A percentile compares a stretch with the other conserved stretches of the same genome.
phyloP scores from a whole-genome alignment of 169 alveolate species.

The Perkinsus chesapeaki region DNA sequence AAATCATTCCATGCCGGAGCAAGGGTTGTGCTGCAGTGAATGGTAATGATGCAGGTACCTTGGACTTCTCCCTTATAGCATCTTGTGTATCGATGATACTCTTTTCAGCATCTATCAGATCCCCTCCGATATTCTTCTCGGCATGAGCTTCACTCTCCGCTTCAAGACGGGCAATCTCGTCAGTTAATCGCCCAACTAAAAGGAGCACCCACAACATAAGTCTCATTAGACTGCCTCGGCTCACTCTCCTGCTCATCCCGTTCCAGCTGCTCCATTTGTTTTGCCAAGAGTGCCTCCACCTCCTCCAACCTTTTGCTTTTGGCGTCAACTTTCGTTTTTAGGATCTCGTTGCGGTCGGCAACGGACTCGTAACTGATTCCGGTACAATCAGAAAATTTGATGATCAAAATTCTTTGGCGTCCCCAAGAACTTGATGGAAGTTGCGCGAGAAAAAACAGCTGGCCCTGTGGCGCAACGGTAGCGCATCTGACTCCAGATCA shows the following conservation, averaged over 20 bases:
- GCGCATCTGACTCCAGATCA: slow-evolving; percentile 5
- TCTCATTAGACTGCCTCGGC: too few relatives aligned
- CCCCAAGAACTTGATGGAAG: too few relatives aligned
- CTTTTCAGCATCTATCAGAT: not conserved
- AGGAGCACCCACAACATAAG: not conserved
- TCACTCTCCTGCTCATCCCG: not conserved
- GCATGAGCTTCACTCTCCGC: not conserved
- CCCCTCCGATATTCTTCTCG: not conserved
- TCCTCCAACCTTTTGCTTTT: not conserved
- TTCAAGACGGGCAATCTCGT: not conserved
- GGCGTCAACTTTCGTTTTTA: not conserved
- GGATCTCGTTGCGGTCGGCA: not conserved
- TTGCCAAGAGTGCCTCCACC: not conserved
- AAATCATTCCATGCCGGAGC: too few relatives aligned
- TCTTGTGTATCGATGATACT: not conserved
- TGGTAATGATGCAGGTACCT: not conserved
- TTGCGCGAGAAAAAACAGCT: not conserved
- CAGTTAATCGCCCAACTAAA: not conserved
- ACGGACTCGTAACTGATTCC: too few relatives aligned
- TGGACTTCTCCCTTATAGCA: not conserved
- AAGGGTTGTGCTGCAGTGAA: too few relatives aligned
- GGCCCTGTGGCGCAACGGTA: slow-evolving; percentile 7
- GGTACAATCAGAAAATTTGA: too few relatives aligned
- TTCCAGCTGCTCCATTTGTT: not conserved
- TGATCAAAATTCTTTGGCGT: too few relatives aligned